phyloP scores from a whole-genome alignment of 179 eudicot genomes.

The Actinidia chinensis region DNA sequence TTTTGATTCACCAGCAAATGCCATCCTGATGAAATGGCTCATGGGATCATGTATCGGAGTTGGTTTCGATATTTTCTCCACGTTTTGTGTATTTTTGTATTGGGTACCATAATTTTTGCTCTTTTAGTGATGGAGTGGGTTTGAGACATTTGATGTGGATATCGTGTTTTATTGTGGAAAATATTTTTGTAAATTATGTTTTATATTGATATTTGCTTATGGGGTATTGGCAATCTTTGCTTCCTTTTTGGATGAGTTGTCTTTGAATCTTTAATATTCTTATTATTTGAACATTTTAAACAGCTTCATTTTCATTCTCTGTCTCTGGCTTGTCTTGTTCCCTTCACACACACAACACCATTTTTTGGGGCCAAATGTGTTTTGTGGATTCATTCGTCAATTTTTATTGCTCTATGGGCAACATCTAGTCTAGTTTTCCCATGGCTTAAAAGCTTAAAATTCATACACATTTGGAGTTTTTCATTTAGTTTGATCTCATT shows the following conservation, averaged over 20 bases:
- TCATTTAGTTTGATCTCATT: constrained; percentile 2
- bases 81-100: not conserved
- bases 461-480: not conserved
- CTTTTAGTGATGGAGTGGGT: not conserved
- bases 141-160: not conserved
- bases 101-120: not conserved
- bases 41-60: not conserved
- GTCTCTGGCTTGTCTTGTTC: constrained; percentile 15
- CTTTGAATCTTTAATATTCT: too few relatives aligned
- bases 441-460: not conserved
- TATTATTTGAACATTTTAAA: not conserved
- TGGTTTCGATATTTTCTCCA: not conserved
- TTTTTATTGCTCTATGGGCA: constrained; percentile 12
- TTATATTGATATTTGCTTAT: not conserved
- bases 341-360: not conserved
- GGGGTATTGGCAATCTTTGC: constrained; percentile 2
- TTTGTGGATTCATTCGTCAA: not conserved
- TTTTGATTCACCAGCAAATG: not conserved
- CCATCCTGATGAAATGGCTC: constrained; percentile 13
- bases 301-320: constrained; percentile 8
- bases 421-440: not conserved
- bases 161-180: not conserved
- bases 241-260: not conserved
- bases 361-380: too few relatives aligned
- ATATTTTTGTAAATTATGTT: not conserved